Evolutionary conservation across 768 basidiomycete species (phyloP), one percentile per base, ranked within the genome.

Genomic region (Zangia roseola): DNA sequence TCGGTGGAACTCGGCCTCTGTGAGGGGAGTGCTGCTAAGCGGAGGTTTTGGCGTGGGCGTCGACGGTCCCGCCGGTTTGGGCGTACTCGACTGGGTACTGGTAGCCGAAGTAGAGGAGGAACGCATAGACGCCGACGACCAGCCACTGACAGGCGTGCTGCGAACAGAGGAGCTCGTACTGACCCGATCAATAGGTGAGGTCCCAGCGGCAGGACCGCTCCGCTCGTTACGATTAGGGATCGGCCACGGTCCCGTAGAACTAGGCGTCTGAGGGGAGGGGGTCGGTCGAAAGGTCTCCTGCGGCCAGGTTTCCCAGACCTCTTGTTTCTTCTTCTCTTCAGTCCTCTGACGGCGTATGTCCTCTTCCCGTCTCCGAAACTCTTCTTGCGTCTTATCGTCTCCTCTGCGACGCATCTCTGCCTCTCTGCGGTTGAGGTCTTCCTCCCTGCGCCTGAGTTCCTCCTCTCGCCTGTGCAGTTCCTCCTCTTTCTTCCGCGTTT

Each of bases 1-100:
- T 25, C 83, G 79, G 17, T 75, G 70, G 77, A 84, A 82, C 44
- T 86, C 83, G 5, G 74, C 73, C 53, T 83, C 78, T 10, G 73
- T 54, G 13, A 61, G 33, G 28, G 65, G 43, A 7, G 57, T 53
- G 43, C 51, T 50, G 14, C 47, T 53, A 5, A 50, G 42, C 4
- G 56, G 37, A 5, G 67, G 40, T 36, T 55, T 57, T 13, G 58
- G 34, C n/a, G 59, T 56, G n/a, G 68, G 46, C 1, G 57, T 56
- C 40, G 52, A 26, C 17, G 61, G 49, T 33, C 55, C 52, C 9
- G 59, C 55, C 8, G 70, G 59, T 25, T 62, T 67, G 40, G 57
- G 57, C 37, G 61, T 57, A 38, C 51, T 58, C 45, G 61, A 7
- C 14, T 65, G 67, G 2, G 56, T 55, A 12, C 52, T 56, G 13